phyloP scores from a whole-genome alignment of 1,139 yeast genomes.

The Arxiozyma heterogenica region DNA sequence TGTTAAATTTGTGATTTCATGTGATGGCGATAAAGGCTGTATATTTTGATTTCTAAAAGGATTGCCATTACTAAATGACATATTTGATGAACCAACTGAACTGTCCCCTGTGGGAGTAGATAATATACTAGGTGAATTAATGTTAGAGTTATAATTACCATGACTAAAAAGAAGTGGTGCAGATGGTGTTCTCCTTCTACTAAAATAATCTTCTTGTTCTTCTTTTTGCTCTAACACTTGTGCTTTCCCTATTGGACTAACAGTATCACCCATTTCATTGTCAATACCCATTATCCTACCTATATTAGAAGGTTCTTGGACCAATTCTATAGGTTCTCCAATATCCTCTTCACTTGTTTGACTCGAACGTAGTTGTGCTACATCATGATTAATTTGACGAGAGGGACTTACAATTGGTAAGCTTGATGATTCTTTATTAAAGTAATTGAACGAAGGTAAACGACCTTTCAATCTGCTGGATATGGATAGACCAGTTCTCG shows the following conservation, averaged over 20 bases:
- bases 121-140: neutral
- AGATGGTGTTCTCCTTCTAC: slow-evolving; percentile 2
- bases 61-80: neutral
- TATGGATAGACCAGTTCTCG: neutral
- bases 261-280: neutral
- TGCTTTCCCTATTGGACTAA: neutral
- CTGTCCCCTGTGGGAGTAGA: neutral
- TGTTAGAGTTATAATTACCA: neutral
- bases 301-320: neutral
- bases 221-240: neutral
- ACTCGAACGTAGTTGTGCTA: neutral
- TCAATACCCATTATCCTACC: neutral
- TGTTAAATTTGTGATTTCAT: neutral
- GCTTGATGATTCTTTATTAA: neutral
- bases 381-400: neutral
- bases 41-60: slow-evolving; percentile 3
- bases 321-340: slow-evolving; percentile 1
- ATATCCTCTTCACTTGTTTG: neutral
- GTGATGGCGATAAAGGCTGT: neutral
- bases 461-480: slow-evolving; percentile 1
- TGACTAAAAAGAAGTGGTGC: neutral
- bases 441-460: slow-evolving; percentile 4
- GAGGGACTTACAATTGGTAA: neutral
- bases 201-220: neutral
- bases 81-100: neutral